These are phyloP conservation scores for Aphanomyces cochlioides DNA, from an alignment of 352 stramenopile genomes.

Conservation along the genomic window DNA sequence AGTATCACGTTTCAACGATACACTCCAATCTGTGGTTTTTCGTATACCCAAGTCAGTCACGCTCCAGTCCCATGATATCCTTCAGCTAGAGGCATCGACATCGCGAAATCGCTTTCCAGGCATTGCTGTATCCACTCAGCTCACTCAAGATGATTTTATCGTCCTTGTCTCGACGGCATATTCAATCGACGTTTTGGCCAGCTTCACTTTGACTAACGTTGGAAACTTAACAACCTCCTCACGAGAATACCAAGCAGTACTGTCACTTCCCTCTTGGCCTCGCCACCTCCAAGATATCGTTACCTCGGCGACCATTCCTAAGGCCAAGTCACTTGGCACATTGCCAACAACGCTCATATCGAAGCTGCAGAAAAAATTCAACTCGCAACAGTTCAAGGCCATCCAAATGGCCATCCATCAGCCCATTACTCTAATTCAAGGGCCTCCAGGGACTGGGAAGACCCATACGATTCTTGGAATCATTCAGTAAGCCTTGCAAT, in stretches of 20 bases:
- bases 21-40: constrained; percentile 13
- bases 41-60: constrained; percentile 4
- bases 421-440: constrained; percentile 65
- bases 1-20: constrained; percentile 6
- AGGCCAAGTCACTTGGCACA: constrained; percentile 28
- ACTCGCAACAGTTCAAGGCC: constrained; percentile 63
- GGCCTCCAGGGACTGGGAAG: constrained; percentile 77
- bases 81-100: neutral
- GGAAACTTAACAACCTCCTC: constrained; percentile 39
- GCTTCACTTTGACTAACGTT: neutral
- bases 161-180: constrained; percentile 1
- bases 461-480: constrained; percentile 78
- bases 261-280: constrained; percentile 53
- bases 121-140: neutral
- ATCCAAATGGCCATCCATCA: constrained; percentile 66
- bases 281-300: constrained; percentile 52
- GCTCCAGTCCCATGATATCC: constrained; percentile 9
- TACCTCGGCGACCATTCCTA: constrained; percentile 42
- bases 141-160: constrained; percentile 9
- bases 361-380: constrained; percentile 60
- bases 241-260: constrained; percentile 75
- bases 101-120: neutral
- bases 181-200: neutral
- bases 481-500: constrained; percentile 9
- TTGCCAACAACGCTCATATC: constrained; percentile 47